These are phyloP conservation scores for Eleusine coracana DNA, from an alignment of 176 grass and related monocot species.

Conservation along the genomic window DNA sequence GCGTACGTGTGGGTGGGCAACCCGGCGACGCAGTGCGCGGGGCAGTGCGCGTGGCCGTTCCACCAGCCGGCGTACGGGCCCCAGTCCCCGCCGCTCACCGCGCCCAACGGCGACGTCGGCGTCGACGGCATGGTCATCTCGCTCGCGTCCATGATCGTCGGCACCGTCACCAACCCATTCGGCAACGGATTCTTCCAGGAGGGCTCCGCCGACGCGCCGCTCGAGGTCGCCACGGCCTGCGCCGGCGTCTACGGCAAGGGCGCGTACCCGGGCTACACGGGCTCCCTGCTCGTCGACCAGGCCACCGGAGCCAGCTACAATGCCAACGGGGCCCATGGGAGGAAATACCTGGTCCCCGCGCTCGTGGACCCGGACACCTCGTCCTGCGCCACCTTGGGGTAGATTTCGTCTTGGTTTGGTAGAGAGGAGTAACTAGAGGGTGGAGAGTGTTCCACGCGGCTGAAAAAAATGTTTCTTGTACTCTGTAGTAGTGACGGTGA, in stretches of 20 bases:
- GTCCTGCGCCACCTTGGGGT: constrained; percentile 71
- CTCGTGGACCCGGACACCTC: constrained; percentile 87
- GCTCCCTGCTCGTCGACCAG: constrained; percentile 64
- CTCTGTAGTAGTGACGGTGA: constrained; percentile 16
- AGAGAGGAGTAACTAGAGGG: not conserved
- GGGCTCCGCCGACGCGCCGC: constrained; percentile 70
- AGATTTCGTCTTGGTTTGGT: constrained; percentile 11
- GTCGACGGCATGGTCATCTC: constrained; percentile 92
- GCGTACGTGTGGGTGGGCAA: constrained; percentile 94
- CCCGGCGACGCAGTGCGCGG: constrained; percentile 79
- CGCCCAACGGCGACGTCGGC: constrained; percentile 91
- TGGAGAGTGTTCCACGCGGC: constrained; percentile 43
- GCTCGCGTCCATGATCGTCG: constrained; percentile 81
- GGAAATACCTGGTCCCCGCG: constrained; percentile 81
- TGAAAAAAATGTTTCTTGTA: not conserved
- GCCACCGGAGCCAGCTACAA: constrained; percentile 79
- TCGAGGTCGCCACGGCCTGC: constrained; percentile 93
- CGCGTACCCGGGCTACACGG: constrained; percentile 78
- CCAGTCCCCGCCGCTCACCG: constrained; percentile 66
- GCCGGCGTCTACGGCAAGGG: constrained; percentile 88
- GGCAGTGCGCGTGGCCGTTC: constrained; percentile 93
- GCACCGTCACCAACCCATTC: constrained; percentile 84
- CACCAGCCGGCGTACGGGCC: constrained; percentile 94
- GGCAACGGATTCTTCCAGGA: constrained; percentile 83
- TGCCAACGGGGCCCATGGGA: constrained; percentile 61